A percentile compares a stretch with the other conserved stretches of the same genome.
These are phyloP conservation scores for Suhomyces maxii DNA, from an alignment of 1,139 yeast genomes.

Conservation along the genomic window DNA sequence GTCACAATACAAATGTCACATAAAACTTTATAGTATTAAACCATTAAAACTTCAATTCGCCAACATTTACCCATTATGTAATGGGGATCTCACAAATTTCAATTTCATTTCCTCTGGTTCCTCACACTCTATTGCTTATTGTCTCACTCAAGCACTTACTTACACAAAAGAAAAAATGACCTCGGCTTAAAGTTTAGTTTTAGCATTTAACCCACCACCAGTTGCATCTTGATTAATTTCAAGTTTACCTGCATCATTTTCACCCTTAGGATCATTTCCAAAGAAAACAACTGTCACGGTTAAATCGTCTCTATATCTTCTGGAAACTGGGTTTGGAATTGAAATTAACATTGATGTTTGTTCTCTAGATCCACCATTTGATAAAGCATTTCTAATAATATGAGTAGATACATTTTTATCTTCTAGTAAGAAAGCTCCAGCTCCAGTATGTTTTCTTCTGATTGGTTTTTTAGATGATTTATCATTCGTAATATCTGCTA, in stretches of 20 bases:
- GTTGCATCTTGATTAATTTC: slow-evolving; percentile 59
- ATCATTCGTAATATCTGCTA: slow-evolving; percentile 59
- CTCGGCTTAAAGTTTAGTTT: slow-evolving; percentile 45
- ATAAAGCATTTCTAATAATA: slow-evolving; percentile 87
- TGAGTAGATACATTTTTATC: slow-evolving; percentile 93
- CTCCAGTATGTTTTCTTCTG: slow-evolving; percentile 34
- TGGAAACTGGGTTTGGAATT: slow-evolving; percentile 90
- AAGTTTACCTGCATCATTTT: slow-evolving; percentile 48
- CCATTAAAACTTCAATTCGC: too few species aligned
- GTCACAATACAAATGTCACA: neutral
- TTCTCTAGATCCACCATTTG: slow-evolving; percentile 83
- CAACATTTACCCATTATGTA: too few species aligned
- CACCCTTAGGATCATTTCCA: slow-evolving; percentile 53
- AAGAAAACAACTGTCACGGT: slow-evolving; percentile 96
- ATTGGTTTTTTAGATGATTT: slow-evolving; percentile 48
- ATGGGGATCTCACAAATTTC: too few species aligned
- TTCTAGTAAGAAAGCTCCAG: slow-evolving; percentile 51
- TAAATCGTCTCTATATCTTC: slow-evolving; percentile 91
- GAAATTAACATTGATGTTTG: slow-evolving; percentile 86
- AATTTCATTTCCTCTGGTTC: too few species aligned
- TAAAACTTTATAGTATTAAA: too few species aligned
- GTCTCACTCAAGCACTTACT: too few species aligned
- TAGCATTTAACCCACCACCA: slow-evolving; percentile 52
- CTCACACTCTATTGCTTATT: too few species aligned
- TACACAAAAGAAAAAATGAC: neutral